Conservation (phyloP, 2,329 filamentous ascomycete species). For the Claviceps africana region DNA sequence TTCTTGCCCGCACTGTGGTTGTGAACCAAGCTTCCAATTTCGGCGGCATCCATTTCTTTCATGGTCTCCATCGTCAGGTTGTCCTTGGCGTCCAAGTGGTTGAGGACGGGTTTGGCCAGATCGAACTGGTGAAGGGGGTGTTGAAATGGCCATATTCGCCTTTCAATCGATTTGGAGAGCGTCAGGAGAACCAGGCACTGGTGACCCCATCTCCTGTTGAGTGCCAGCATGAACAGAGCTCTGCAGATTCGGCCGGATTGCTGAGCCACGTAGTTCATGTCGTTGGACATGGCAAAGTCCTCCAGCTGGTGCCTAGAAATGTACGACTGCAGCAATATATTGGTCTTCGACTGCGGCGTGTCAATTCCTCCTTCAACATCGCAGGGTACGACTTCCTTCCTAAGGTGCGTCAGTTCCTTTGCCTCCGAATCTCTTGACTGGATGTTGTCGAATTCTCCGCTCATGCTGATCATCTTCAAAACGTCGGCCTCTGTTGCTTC, state of each 20-base stretch:
- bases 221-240: constrained; percentile 90
- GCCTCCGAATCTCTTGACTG: constrained; percentile 83
- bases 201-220: constrained; percentile 90
- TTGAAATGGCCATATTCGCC: constrained; percentile 85
- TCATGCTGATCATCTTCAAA: constrained; percentile 92
- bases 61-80: constrained; percentile 64
- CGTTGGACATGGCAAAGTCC: constrained; percentile 85
- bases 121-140: constrained; percentile 95
- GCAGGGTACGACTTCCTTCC: constrained; percentile 58
- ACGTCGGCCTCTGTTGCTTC: constrained; percentile 81
- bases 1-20: constrained; percentile 78
- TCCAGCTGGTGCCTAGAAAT: constrained; percentile 80
- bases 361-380: constrained; percentile 61
- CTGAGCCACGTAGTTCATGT: constrained; percentile 88
- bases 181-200: constrained; percentile 85
- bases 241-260: constrained; percentile 90
- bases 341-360: constrained; percentile 77
- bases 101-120: constrained; percentile 66
- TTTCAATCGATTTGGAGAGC: constrained; percentile 93
- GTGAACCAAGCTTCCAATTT: constrained; percentile 83
- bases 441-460: constrained; percentile 94
- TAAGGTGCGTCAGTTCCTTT: constrained; percentile 67
- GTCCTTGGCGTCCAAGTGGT: constrained; percentile 72
- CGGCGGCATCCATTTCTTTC: constrained; percentile 82
- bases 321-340: constrained; percentile 85